These are phyloP conservation scores for Mycena capillaripes DNA, from an alignment of 768 basidiomycete species.

Conservation along the genomic window DNA sequence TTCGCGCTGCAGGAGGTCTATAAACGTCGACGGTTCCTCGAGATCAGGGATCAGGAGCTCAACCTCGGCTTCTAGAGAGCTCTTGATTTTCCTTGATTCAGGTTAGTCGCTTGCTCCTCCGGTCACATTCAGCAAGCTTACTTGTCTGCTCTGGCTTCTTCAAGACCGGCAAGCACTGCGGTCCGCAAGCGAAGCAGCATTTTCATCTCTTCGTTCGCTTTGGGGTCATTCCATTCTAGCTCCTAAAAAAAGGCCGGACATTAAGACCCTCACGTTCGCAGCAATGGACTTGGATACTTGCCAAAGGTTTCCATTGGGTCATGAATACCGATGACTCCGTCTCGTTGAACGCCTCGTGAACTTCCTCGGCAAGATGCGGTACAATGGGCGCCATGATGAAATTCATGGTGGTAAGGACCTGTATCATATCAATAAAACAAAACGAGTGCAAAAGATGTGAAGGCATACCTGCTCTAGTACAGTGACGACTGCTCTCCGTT, in stretches of 20 bases:
- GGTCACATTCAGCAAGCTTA: constrained; percentile 47
- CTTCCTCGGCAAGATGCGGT: constrained; percentile 93
- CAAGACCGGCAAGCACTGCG: constrained; percentile 75
- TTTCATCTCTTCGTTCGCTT: constrained; percentile 74
- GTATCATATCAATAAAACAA: neutral
- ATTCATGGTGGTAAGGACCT: constrained; percentile 80
- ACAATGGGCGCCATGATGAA: constrained; percentile 86
- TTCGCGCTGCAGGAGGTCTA: constrained; percentile 57
- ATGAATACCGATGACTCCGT: constrained; percentile 75
- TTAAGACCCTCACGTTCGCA: neutral
- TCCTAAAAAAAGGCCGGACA: constrained; percentile 52
- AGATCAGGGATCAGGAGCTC: constrained; percentile 66
- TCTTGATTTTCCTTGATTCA: constrained; percentile 71
- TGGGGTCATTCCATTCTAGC: constrained; percentile 71
- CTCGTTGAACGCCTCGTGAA: constrained; percentile 64
- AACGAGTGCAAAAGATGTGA: neutral
- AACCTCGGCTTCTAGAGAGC: constrained; percentile 83
- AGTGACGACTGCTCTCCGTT: constrained; percentile 76
- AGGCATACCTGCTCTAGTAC: constrained; percentile 76
- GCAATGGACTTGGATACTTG: constrained; percentile 49
- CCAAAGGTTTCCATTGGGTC: constrained; percentile 77
- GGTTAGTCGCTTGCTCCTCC: neutral
- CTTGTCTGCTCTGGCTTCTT: constrained; percentile 84
- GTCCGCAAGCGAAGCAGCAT: constrained; percentile 71
- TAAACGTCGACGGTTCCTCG: constrained; percentile 38